phyloP scores from a whole-genome alignment of 2,329 filamentous ascomycete genomes.

The Amesomyces nigricolor region DNA sequence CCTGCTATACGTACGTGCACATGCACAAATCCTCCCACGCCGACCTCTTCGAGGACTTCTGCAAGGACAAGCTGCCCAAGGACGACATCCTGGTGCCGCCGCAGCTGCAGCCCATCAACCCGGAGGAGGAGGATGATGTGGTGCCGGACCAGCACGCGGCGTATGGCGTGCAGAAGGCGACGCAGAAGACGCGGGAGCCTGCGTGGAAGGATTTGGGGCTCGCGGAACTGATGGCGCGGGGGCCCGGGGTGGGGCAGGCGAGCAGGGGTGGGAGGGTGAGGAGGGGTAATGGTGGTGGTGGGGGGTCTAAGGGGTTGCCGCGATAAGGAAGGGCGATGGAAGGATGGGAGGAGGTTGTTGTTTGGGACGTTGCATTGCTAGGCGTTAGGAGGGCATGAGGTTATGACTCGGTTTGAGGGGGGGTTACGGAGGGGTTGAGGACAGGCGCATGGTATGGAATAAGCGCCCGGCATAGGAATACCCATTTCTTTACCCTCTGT shows the following conservation, averaged over 20 bases:
- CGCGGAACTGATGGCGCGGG: constrained; percentile 62
- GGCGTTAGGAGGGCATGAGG: constrained; percentile 6
- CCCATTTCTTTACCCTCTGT: constrained; percentile 2
- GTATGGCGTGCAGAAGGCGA: constrained; percentile 78
- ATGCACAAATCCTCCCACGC: constrained; percentile 66
- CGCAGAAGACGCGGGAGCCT: constrained; percentile 63
- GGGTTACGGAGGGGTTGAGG: neutral
- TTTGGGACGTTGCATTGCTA: constrained; percentile 8
- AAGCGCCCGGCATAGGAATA: neutral
- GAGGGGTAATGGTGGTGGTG: constrained; percentile 19
- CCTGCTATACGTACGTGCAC: constrained; percentile 68
- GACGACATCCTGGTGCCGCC: constrained; percentile 80
- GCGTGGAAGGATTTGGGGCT: constrained; percentile 76
- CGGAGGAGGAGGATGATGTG: constrained; percentile 83
- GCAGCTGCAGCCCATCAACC: constrained; percentile 75
- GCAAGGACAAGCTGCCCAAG: constrained; percentile 62
- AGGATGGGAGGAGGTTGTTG: neutral
- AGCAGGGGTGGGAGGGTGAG: constrained; percentile 6
- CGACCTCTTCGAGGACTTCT: constrained; percentile 74
- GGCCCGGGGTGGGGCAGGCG: constrained; percentile 36
- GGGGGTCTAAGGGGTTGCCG: constrained; percentile 31
- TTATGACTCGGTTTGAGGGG: neutral
- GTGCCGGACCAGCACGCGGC: constrained; percentile 84
- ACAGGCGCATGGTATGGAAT: neutral
- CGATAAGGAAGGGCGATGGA: constrained; percentile 25